A percentile compares a stretch with the other conserved stretches of the same genome.
phyloP scores from a whole-genome alignment of 306 rosid species.

The Acacia melanoxylon region DNA sequence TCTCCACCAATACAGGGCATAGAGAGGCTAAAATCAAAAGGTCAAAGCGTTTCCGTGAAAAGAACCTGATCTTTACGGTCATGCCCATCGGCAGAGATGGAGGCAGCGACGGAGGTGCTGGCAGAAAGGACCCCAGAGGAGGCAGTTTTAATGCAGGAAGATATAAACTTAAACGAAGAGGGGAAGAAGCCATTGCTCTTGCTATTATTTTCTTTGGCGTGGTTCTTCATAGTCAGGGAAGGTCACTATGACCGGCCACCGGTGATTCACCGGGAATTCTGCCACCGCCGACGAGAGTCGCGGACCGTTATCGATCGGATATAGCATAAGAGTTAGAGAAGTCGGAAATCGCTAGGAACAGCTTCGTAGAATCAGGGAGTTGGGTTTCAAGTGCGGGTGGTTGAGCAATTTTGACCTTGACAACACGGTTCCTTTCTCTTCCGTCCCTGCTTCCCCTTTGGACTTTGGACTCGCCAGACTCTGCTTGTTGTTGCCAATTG shows the following conservation, averaged over 20 bases:
- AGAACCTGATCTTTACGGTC: constrained; percentile 78
- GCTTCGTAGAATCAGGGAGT: constrained; percentile 32
- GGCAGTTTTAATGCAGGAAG: constrained; percentile 89
- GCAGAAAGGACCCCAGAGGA: constrained; percentile 90
- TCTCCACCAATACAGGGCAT: neutral
- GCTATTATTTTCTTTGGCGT: constrained; percentile 49
- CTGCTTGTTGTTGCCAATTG: constrained; percentile 39
- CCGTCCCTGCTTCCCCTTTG: neutral
- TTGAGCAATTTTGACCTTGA: constrained; percentile 58
- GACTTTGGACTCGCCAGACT: neutral
- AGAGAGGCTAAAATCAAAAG: neutral
- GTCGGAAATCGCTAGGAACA: constrained; percentile 27
- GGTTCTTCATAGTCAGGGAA: constrained; percentile 71
- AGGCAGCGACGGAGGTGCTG: constrained; percentile 80
- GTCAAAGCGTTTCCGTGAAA: neutral
- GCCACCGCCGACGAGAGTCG: constrained; percentile 59
- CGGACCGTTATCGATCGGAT: constrained; percentile 57
- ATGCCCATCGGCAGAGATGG: constrained; percentile 68
- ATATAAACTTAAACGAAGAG: constrained; percentile 82
- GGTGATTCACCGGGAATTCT: constrained; percentile 58
- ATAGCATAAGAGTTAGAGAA: constrained; percentile 53
- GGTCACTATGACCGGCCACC: constrained; percentile 44
- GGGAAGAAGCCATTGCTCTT: constrained; percentile 77
- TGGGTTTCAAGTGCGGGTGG: constrained; percentile 28
- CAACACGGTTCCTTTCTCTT: constrained; percentile 47